A percentile compares a stretch with the other conserved stretches of the same genome.
Evolutionary conservation across 116 monocot species (phyloP).

Genomic region (Zostera marina): DNA sequence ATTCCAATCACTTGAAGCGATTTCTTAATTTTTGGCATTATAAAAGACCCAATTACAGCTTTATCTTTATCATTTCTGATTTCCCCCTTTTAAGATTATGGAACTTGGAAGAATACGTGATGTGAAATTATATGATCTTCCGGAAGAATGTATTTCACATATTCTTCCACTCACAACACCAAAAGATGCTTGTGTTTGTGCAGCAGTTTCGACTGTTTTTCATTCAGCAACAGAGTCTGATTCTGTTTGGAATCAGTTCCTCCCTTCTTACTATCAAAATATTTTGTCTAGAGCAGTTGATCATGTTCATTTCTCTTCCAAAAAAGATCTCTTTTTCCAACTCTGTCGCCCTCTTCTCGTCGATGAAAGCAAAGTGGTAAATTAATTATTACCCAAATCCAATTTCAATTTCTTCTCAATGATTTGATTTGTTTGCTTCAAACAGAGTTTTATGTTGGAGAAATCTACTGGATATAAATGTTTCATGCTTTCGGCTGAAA

Average conservation of each 20-base stretch:
- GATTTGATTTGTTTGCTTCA: background rate
- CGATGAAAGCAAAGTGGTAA: constrained; percentile 27
- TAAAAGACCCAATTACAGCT: too few species aligned
- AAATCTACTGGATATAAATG: too few species aligned
- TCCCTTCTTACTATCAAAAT: constrained; percentile 25
- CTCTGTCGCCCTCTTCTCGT: constrained; percentile 34
- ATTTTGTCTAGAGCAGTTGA: constrained; percentile 19
- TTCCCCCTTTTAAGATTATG: too few species aligned
- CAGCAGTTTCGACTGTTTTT: constrained; percentile 19
- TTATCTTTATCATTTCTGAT: too few species aligned
- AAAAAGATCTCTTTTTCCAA: constrained; percentile 26
- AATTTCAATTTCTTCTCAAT: background rate
- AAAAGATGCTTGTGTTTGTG: constrained; percentile 19
- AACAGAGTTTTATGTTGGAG: constrained; percentile 47
- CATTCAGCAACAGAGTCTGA: constrained; percentile 29
- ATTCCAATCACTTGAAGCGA: too few species aligned
- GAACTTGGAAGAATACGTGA: too few species aligned
- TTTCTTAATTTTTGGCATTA: too few species aligned
- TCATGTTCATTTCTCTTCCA: constrained; percentile 10
- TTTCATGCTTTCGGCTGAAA: constrained; percentile 39
- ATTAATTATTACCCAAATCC: too few species aligned
- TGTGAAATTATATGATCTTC: background rate
- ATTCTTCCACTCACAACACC: constrained; percentile 37
- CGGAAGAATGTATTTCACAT: constrained; percentile 24
- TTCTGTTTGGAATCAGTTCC: constrained; percentile 28